Base-by-base conservation (phyloP, 116 monocot genomes). In the Phalaenopsis hybrid region DNA sequence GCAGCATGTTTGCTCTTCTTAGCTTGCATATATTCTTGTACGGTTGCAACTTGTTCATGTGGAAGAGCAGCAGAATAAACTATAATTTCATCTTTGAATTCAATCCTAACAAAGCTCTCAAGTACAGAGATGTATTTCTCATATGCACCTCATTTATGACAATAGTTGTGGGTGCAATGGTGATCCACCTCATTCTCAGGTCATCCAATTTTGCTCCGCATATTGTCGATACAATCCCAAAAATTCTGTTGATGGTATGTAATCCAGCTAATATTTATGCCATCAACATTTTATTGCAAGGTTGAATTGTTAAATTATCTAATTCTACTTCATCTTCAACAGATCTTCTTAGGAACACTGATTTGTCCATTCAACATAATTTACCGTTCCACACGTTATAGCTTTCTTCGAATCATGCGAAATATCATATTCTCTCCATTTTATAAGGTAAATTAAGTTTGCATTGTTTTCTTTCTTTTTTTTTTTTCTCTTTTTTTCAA, bases 1-100 rank as follows among this genome's bases (percentile, higher is more conserved):
- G 82, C 90, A 98, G 99, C 85, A 90, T 93, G 90, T 99, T 99
- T 75, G 91, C 99, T 5, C 90, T 95, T 23, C 84, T 99, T 0
- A 95, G 95, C 82, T 84, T 99, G 81, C 95, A 95, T 70, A 88
- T 99, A 76, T 99, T 99, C 78, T 49, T 95, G 46, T 99, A 99
- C 81, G 99, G 99, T 0, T 99, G 99, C 92, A 93, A 99, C 83
- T 61, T 99, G 8, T 91, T 87, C 76, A 67, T 87, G 84, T 99
- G 99, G 99, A 95, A 85, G 82, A 80, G 68, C 44, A 92, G 89
- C 43, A 87, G 99, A 83, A 99, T 99, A 45, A 99, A 99, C 87
- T 82, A 93, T 83, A 95, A 99, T 79, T 99, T 99, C 88, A 99
- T 99, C 82, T 99, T 99, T 76, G 95, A 99, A 52, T 99, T 99